phyloP scores from a whole-genome alignment of 2,329 filamentous ascomycete species.

The Leptographium galeiforme region DNA sequence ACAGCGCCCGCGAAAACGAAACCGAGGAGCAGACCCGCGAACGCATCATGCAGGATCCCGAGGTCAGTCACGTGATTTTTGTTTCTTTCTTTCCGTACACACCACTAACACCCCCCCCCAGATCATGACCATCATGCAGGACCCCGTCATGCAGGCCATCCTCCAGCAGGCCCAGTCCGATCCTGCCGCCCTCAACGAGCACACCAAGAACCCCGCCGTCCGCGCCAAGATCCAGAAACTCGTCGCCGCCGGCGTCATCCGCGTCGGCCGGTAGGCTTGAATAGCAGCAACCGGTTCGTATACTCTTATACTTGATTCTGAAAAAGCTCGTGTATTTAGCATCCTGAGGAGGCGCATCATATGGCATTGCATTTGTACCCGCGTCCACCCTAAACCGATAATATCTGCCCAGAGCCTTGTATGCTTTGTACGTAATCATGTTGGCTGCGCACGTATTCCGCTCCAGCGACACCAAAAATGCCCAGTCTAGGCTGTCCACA shows the following conservation, averaged over 20 bases:
- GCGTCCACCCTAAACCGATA: no score
- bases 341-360: neutral
- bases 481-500: no score
- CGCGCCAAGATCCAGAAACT: conserved; percentile 87
- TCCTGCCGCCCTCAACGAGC: conserved; percentile 83
- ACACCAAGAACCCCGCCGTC: conserved; percentile 87
- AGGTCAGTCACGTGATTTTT: conserved; percentile 48
- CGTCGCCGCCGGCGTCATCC: conserved; percentile 83
- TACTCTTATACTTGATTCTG: no score
- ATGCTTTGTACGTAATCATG: no score
- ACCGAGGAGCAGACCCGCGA: conserved; percentile 91
- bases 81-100: neutral
- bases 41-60: conserved; percentile 78
- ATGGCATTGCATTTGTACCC: no score
- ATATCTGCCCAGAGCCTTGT: no score
- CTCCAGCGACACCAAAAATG: no score
- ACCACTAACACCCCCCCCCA: conserved; percentile 12
- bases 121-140: conserved; percentile 85
- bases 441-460: no score
- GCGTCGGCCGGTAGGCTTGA: conserved; percentile 29
- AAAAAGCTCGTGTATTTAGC: neutral
- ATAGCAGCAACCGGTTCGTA: no score
- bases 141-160: conserved; percentile 96
- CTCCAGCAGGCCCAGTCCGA: conserved; percentile 93
- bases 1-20: conserved; percentile 81